Evolutionary conservation across 805 yeast genomes (phyloP).

Genomic region (Cyberlindnera petersonii): DNA sequence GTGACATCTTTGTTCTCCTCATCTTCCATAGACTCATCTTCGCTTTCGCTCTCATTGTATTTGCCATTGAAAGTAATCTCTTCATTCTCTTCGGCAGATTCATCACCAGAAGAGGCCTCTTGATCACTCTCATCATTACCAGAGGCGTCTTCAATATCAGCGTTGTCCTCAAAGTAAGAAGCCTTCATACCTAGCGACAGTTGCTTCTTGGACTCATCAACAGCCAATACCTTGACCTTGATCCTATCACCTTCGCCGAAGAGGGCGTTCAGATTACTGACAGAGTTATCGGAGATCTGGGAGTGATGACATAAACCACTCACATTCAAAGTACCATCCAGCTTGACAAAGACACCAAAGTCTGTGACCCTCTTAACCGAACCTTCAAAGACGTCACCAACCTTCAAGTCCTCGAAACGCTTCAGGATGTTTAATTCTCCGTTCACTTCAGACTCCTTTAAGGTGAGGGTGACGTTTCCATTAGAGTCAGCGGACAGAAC

Average conservation of each 20-base stretch:
- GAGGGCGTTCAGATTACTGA: constrained; percentile 55
- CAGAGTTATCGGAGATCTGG: constrained; percentile 70
- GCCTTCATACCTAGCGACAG: constrained; percentile 93
- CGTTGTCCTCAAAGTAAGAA: constrained; percentile 59
- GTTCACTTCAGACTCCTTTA: constrained; percentile 75
- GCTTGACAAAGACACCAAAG: constrained; percentile 85
- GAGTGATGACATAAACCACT: constrained; percentile 87
- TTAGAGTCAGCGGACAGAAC: constrained; percentile 59
- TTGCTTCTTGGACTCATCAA: constrained; percentile 64
- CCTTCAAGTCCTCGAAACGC: constrained; percentile 60
- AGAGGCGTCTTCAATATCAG: constrained; percentile 32
- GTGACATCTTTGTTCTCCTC: constrained; percentile 28
- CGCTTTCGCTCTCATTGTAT: too few species aligned
- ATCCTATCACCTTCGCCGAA: constrained; percentile 91
- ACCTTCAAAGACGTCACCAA: constrained; percentile 75
- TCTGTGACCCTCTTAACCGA: constrained; percentile 72
- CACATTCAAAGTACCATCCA: constrained; percentile 69
- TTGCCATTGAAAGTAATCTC: too few species aligned
- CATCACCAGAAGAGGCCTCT: constrained; percentile 21
- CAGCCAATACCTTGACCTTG: constrained; percentile 70
- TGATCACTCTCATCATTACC: constrained; percentile 27
- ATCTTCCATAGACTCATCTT: constrained; percentile 13
- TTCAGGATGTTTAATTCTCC: constrained; percentile 62
- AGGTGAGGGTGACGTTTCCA: constrained; percentile 66
- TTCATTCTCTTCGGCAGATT: constrained; percentile 21